Evolutionary conservation across 768 basidiomycete genomes (phyloP), one percentile per base, ranked within the genome.

Genomic region (Lactarius sanguifluus): DNA sequence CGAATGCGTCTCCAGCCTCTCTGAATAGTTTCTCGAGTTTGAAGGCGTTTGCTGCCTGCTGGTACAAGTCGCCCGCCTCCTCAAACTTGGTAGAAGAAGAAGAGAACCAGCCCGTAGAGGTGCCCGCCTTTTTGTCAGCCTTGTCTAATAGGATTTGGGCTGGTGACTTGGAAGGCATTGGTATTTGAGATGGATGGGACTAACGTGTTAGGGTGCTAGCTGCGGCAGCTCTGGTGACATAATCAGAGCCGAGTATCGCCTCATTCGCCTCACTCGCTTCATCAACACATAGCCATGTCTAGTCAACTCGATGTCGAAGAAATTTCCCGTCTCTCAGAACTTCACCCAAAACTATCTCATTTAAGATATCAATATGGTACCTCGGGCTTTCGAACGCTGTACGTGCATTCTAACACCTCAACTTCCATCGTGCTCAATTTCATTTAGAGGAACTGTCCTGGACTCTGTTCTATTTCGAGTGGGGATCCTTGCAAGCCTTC

Each of bases 381-480:
- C 1, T 95, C 95, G 62, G 95, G 95, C 16, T 98, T 98, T 80
- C 85, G 95, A 74, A 97, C 91, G 4, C 73, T 88, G 95, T 96
- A 78, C 74, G 93, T 79, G 38, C 52, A 60, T 28, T 64, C 10
- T 54, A 36, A 34, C 18, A 28, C 30, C 34, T 54, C 34, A 36
- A 30, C 8, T 32, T 18, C 25, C 20, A 15, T 47, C 16, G 30
- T 52, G 63, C 65, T 64, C 64, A 55, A 66, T 63, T 69, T 69
- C 43, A 64, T 40, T 38, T 71, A 94, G 92, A 70, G 92, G 84
- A 36, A 81, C 75, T 70, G 81, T 80, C 23, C 83, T 98, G 34
- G 94, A 96, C 73, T 90, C 90, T 12, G 94, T 96, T n/a, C 82
- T 99, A 70, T 98, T 97, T 80, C 86, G 95, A 71, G 90, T 96